These are phyloP conservation scores for Cytospora schulzeri DNA, from an alignment of 2,329 filamentous ascomycete genomes.

Conservation along the genomic window DNA sequence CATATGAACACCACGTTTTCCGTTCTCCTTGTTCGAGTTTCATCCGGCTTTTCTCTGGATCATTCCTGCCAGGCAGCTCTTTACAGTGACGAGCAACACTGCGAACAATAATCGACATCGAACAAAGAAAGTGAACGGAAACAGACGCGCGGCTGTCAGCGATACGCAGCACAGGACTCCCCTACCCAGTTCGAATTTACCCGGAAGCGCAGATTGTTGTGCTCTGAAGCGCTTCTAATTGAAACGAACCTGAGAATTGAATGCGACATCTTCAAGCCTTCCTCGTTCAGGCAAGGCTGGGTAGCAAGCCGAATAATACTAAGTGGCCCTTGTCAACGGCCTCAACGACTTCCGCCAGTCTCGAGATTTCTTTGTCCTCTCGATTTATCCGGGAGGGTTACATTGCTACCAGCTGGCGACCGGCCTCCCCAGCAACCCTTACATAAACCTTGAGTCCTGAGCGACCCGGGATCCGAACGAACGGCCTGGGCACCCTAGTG, in stretches of 20 bases:
- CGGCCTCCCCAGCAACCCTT: background rate
- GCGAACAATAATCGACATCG: background rate
- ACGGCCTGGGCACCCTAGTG: constrained; percentile 9
- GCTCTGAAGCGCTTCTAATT: background rate
- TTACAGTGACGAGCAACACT: background rate
- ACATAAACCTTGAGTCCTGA: background rate
- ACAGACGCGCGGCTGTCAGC: constrained; percentile 25
- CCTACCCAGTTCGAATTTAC: constrained; percentile 1
- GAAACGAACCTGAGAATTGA: background rate
- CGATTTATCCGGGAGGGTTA: constrained; percentile 17
- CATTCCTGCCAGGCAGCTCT: constrained; percentile 4
- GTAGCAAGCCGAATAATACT: background rate
- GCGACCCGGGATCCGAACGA: background rate
- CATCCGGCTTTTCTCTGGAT: background rate
- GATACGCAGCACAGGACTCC: background rate
- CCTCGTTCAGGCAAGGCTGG: background rate
- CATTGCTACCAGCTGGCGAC: constrained; percentile 20
- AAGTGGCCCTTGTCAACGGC: background rate
- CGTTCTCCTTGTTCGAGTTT: constrained; percentile 19
- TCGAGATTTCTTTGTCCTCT: background rate
- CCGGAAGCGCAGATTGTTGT: constrained; percentile 6
- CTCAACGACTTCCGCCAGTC: background rate
- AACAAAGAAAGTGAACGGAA: constrained; percentile 4
- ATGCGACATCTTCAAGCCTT: background rate
- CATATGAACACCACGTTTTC: constrained; percentile 21